Evolutionary conservation across 192 early-diverging fungal genomes (phyloP), one percentile per base, ranked within the genome.

Genomic region (Globomyces pollinis-pini): DNA sequence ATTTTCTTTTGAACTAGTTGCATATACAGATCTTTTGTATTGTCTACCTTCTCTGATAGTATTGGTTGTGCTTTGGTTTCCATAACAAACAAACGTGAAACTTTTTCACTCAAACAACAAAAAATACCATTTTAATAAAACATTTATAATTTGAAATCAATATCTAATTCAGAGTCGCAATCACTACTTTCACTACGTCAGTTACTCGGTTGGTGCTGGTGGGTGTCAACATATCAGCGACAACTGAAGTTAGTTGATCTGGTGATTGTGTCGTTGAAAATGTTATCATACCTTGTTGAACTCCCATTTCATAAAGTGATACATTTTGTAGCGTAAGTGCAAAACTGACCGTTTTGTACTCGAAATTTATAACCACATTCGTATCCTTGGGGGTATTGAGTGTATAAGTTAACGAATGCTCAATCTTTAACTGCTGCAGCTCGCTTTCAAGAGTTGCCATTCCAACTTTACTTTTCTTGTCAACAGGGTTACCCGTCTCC

Each of bases 141-240:
- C n/a, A n/a, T n/a, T n/a, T n/a, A n/a, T n/a, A n/a, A n/a, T n/a
- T n/a, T n/a, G n/a, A n/a, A n/a, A n/a, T n/a, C n/a, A n/a, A n/a
- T n/a, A n/a, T n/a, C n/a, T n/a, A n/a, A n/a, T 47, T 24, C 44
- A 47, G 28, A 9, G 44, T 4, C 28, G 44, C 21, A 47, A 47
- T 24, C 23, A 47, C 28, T 47, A 47, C 44, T 47, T 47, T 20
- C 44, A 47, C 44, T 26, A 47, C 28, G 28, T 47, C 44, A 47
- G 44, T 26, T 24, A 47, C 44, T 11, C 44, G 44, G 23, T 47
- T 47, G 23, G 44, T 24, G 3, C 23, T 26, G 28, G 16, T 24
- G 21, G 44, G 44, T 8, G 44, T 26, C 28, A 47, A 20, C 21
- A 26, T 26, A 5, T 47, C 44, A 26, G 44, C 21, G 21, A 47